Evolutionary conservation across 2,329 filamentous ascomycete species (phyloP).

Genomic region (Aspergillus pseudotamarii): DNA sequence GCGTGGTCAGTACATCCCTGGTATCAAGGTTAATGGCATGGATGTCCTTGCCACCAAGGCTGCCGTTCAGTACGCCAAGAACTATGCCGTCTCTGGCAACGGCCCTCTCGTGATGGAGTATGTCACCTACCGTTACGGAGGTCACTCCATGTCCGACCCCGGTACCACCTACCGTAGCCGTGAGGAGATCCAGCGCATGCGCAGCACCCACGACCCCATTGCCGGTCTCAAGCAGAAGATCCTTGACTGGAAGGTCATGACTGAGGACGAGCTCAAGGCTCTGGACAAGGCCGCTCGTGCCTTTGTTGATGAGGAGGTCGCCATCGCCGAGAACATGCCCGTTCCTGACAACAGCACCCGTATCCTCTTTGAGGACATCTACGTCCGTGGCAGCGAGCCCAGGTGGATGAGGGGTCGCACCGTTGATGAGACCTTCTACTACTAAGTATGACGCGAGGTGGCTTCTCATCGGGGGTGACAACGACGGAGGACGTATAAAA

Average conservation of each 20-base stretch:
- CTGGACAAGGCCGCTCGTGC: slow-evolving; percentile 92
- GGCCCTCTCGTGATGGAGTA: slow-evolving; percentile 97
- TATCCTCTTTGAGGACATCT: slow-evolving; percentile 96
- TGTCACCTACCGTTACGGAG: slow-evolving; percentile 98
- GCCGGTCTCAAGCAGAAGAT: slow-evolving; percentile 98
- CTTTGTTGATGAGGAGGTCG: slow-evolving; percentile 87
- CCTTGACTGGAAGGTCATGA: slow-evolving; percentile 88
- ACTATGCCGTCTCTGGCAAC: slow-evolving; percentile 80
- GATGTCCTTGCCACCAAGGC: slow-evolving; percentile 97
- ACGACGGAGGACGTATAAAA: slow-evolving; percentile 4
- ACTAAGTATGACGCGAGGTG: slow-evolving; percentile 45
- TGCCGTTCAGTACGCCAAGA: slow-evolving; percentile 89
- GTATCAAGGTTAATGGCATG: slow-evolving; percentile 99
- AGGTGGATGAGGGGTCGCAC: slow-evolving; percentile 84
- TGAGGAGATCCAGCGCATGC: slow-evolving; percentile 99
- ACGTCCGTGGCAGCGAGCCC: slow-evolving; percentile 85
- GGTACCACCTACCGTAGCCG: slow-evolving; percentile 98
- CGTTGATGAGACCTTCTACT: slow-evolving; percentile 90
- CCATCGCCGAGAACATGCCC: slow-evolving; percentile 84
- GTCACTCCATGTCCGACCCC: slow-evolving; percentile 99
- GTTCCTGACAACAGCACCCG: slow-evolving; percentile 75
- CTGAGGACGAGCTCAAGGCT: slow-evolving; percentile 92
- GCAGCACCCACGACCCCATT: slow-evolving; percentile 97
- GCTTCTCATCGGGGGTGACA: not conserved
- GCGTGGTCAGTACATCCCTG: slow-evolving; percentile 98